Evolutionary conservation across 176 grass and related monocot genomes (phyloP).

Genomic region (Coix lacrymajobi): DNA sequence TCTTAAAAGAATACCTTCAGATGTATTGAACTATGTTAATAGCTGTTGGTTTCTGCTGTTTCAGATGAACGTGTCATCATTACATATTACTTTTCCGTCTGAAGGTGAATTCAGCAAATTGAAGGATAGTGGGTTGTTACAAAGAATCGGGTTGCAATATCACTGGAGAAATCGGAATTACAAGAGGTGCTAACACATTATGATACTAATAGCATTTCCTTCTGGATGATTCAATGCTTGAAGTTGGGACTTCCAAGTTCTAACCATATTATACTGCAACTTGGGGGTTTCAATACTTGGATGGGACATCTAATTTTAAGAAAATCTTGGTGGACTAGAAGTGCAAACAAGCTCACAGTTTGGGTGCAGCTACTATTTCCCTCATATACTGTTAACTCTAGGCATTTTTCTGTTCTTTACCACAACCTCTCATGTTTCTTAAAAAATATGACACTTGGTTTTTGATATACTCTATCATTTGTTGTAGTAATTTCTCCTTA

Average conservation of each 20-base stretch:
- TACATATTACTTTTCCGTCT: constrained; percentile 90
- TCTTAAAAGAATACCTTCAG: neutral
- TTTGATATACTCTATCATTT: neutral
- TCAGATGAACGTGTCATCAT: constrained; percentile 77
- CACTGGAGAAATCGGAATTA: constrained; percentile 95
- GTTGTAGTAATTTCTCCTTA: neutral
- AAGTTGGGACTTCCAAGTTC: neutral
- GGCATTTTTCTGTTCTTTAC: neutral
- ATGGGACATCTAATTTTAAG: neutral
- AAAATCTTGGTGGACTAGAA: neutral
- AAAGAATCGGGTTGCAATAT: constrained; percentile 83
- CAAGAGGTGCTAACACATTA: constrained; percentile 48
- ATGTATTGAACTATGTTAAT: neutral
- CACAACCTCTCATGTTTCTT: neutral
- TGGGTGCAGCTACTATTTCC: neutral
- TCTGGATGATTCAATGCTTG: neutral
- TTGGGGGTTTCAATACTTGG: neutral
- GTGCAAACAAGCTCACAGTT: neutral
- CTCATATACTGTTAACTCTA: neutral
- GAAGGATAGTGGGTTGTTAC: constrained; percentile 63
- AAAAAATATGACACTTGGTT: neutral
- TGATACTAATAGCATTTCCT: neutral
- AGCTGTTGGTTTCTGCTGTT: constrained; percentile 28
- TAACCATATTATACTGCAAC: constrained; percentile 1
- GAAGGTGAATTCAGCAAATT: constrained; percentile 80